Base-by-base conservation (phyloP, 495 filamentous ascomycete genomes). In the Patellaria atrata region DNA sequence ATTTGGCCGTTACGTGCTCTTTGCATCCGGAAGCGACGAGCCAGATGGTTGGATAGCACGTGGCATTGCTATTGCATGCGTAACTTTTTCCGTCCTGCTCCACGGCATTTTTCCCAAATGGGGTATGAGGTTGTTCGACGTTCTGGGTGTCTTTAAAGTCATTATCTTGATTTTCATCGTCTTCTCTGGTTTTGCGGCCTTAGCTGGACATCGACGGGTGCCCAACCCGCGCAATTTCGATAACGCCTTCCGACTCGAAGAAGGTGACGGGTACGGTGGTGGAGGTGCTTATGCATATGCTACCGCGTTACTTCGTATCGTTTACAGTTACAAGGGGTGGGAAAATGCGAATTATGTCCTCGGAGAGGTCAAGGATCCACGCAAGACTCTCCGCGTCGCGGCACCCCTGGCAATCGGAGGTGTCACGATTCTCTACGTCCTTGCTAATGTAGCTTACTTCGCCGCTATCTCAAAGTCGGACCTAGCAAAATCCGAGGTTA, bases 61-160 rank as follows among this genome's bases (percentile, higher is more conserved):
- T 32, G 74, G 71, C 15, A 69, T 80, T 36, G 77, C 68, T 1
- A 48, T 81, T 28, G 75, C 70, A 4, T 77, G 74, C 51, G 64
- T 77, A 33, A 75, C 76, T 0, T 66, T 65, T 20, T 68, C 73
- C 1, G 72, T 77, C 36, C 47, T 68, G 4, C 58, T 82, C 29
- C 75, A 82, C 38, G 54, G 70, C 1, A 54, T 62, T 12, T 60
- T 72, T 1, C 59, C 75, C 18, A 79, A 79, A 53, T 79, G 73
- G 68, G 77, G 77, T 10, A 61, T 82, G 37, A 64, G 70, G 7
- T 59, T 82, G 1, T 65, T 72, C 27, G 81, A 80, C 51, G 33
- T 72, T 2, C 63, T 84, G 4, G 78, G 74, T 11, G 45, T 70
- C 15, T 64, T 81, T 58, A 84, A 84, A 44, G 64, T 82, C 17